These are phyloP conservation scores for Fusarium praegraminearum DNA, from an alignment of 2,329 filamentous ascomycete species.

Conservation along the genomic window DNA sequence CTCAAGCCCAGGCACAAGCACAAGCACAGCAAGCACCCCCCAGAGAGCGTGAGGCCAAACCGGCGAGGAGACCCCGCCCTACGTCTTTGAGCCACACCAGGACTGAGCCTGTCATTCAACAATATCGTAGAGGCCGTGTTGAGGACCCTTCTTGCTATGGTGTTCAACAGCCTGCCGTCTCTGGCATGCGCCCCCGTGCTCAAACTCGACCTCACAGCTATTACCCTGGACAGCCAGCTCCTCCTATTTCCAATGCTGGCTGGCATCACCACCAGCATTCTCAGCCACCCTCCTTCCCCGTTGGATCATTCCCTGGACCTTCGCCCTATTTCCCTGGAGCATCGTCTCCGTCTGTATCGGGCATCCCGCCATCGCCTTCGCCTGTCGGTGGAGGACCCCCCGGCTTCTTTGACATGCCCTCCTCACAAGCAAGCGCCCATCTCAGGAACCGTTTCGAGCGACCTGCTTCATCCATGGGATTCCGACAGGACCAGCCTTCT, in stretches of 20 bases:
- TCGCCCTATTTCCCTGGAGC: constrained; percentile 44
- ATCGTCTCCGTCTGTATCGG: constrained; percentile 45
- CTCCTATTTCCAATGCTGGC: constrained; percentile 44
- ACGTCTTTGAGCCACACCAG: constrained; percentile 49
- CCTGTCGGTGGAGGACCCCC: constrained; percentile 46
- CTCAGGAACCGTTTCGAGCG: constrained; percentile 54
- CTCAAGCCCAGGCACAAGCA: neutral
- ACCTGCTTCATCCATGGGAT: constrained; percentile 58
- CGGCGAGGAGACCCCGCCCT: constrained; percentile 48
- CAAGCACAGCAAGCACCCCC: neutral
- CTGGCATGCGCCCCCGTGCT: constrained; percentile 51
- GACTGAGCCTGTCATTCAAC: constrained; percentile 52
- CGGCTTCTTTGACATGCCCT: constrained; percentile 51
- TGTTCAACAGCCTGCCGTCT: constrained; percentile 51
- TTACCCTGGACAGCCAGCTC: constrained; percentile 50
- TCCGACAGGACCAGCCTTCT: constrained; percentile 46
- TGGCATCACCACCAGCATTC: constrained; percentile 48
- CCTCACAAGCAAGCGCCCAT: constrained; percentile 47
- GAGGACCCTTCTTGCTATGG: constrained; percentile 55
- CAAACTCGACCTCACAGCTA: constrained; percentile 54
- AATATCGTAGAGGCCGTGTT: constrained; percentile 50
- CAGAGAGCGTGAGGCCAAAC: constrained; percentile 46
- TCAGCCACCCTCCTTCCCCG: constrained; percentile 36
- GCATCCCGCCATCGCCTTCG: constrained; percentile 48
- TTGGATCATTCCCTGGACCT: constrained; percentile 52